phyloP scores from a whole-genome alignment of 2,329 filamentous ascomycete genomes.

The Fusarium albidum region DNA sequence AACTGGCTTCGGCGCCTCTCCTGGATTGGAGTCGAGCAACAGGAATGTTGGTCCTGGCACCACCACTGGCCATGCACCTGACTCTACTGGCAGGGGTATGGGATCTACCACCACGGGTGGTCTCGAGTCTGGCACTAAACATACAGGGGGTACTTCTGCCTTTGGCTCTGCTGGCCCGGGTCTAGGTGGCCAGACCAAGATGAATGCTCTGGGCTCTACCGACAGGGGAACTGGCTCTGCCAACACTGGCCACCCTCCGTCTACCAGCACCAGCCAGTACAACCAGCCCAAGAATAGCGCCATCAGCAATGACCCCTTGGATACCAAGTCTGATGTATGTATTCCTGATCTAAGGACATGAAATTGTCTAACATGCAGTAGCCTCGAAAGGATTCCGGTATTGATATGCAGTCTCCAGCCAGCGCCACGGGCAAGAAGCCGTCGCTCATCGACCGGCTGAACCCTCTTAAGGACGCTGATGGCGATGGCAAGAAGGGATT shows the following conservation, averaged over 20 bases:
- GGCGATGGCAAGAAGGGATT: constrained; percentile 37
- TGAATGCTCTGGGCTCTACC: not conserved
- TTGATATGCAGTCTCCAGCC: constrained; percentile 3
- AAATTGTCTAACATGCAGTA: constrained; percentile 2
- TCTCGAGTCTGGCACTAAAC: not conserved
- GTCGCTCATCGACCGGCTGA: constrained; percentile 31
- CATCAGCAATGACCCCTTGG: constrained; percentile 26
- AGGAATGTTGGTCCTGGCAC: constrained; percentile 2
- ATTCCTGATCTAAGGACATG: rapidly evolving
- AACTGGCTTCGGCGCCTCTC: not conserved
- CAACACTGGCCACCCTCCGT: constrained; percentile 21
- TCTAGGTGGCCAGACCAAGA: not conserved
- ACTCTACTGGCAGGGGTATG: not conserved
- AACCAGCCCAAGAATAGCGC: constrained; percentile 16
- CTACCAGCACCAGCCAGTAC: constrained; percentile 7
- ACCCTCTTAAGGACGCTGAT: constrained; percentile 35
- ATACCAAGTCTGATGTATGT: constrained; percentile 20
- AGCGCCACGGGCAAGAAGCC: constrained; percentile 16
- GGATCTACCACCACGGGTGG: not conserved
- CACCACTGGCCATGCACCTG: not conserved
- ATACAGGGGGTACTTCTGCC: constrained; percentile 2
- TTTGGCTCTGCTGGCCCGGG: constrained; percentile 6
- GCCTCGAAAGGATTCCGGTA: constrained; percentile 24
- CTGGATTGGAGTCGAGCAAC: not conserved
- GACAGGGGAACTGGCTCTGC: not conserved